A percentile compares a stretch with the other conserved stretches of the same genome.
These are phyloP conservation scores for Sugiyamaella sp. DNA, from an alignment of 1,139 yeast species.

Conservation along the genomic window DNA sequence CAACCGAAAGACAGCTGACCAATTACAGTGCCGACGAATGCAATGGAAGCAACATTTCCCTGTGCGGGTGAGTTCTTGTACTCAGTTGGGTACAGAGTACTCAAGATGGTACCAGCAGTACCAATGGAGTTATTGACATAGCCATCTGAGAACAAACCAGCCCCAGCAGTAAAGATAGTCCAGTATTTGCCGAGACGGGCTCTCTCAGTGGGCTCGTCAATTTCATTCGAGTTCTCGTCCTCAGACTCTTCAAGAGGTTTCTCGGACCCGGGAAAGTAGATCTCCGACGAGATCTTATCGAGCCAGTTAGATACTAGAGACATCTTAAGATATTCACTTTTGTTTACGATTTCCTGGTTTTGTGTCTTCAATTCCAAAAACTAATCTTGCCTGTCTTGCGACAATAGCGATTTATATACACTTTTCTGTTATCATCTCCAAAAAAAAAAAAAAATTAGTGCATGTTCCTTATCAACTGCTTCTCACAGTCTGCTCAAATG, in stretches of 20 bases:
- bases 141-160: constrained; percentile 90
- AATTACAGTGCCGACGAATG: constrained; percentile 88
- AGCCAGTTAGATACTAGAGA: constrained; percentile 21
- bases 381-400: not conserved
- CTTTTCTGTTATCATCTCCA: not conserved
- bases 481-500: not conserved
- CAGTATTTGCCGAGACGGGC: constrained; percentile 46
- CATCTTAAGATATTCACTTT: constrained; percentile 1
- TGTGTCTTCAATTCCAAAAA: not conserved
- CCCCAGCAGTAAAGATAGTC: constrained; percentile 88
- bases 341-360: no score
- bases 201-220: constrained; percentile 10
- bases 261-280: constrained; percentile 20
- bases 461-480: not conserved
- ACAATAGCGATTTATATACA: constrained; percentile 7
- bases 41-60: constrained; percentile 81
- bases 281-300: constrained; percentile 19
- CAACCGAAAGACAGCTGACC: constrained; percentile 83
- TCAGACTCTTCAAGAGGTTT: constrained; percentile 7
- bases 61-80: constrained; percentile 68
- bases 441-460: no score
- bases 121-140: constrained; percentile 84
- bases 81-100: constrained; percentile 62
- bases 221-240: constrained; percentile 10
- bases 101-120: constrained; percentile 70